Percentiles rank a stretch among this genome's conserved stretches.
These are phyloP conservation scores for Jamesozyma piceae DNA, from an alignment of 805 yeast species.

Conservation along the genomic window DNA sequence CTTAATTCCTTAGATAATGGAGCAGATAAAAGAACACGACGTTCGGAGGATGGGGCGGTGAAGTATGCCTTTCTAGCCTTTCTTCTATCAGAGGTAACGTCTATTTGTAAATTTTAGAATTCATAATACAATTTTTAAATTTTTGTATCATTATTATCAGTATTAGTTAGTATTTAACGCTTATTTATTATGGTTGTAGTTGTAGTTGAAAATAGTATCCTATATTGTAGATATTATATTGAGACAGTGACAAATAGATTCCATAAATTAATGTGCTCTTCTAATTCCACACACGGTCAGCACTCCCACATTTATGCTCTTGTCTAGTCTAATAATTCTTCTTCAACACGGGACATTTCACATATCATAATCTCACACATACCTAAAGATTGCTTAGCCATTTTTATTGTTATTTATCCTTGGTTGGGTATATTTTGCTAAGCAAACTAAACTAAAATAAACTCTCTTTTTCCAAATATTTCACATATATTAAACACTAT, in stretches of 20 bases:
- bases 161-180: too few relatives aligned
- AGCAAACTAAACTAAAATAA: background rate
- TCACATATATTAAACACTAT: too few relatives aligned
- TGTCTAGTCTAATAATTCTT: background rate
- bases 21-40: constrained; percentile 92
- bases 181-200: too few relatives aligned
- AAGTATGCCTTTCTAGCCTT: constrained; percentile 99
- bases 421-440: background rate
- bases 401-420: constrained; percentile 12
- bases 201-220: too few relatives aligned
- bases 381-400: constrained; percentile 39
- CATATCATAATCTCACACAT: too few relatives aligned
- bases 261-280: too few relatives aligned
- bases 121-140: too few relatives aligned
- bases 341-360: too few relatives aligned
- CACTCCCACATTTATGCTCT: background rate
- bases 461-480: background rate
- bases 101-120: constrained; percentile 32
- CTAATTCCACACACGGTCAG: too few relatives aligned
- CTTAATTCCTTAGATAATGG: constrained; percentile 98
- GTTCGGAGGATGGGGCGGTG: constrained; percentile 90
- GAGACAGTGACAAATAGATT: too few relatives aligned
- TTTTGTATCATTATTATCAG: too few relatives aligned
- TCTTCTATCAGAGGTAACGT: constrained; percentile 98
- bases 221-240: too few relatives aligned